Evolutionary conservation across 2,329 filamentous ascomycete genomes (phyloP).

Genomic region (Talaromyces piceae): DNA sequence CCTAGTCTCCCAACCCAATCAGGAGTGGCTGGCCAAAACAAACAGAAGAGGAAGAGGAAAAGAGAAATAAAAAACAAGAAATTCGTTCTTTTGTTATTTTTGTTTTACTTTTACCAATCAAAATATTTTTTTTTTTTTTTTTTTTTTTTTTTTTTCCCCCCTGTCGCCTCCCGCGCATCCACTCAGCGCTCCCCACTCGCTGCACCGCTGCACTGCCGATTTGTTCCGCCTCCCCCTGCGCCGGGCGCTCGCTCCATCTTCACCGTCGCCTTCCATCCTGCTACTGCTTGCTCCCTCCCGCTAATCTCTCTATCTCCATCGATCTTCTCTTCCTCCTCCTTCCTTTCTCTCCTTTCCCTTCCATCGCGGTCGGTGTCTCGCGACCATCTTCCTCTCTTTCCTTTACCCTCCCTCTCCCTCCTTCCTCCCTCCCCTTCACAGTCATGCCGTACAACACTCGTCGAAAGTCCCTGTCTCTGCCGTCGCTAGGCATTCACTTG

Average conservation of each 20-base stretch:
- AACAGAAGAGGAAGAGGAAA: no score
- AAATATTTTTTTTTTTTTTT: slow-evolving; percentile 11
- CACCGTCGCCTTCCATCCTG: background rate
- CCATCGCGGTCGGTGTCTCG: background rate
- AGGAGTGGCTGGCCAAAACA: slow-evolving; percentile 2
- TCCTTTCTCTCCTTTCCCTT: slow-evolving; percentile 10
- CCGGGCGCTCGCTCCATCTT: background rate
- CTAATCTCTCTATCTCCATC: no score
- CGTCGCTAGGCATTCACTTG: slow-evolving; percentile 85
- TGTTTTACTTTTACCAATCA: background rate
- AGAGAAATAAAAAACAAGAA: background rate
- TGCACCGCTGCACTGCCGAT: slow-evolving; percentile 5
- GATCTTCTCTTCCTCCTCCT: no score
- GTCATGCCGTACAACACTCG: slow-evolving; percentile 92
- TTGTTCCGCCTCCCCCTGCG: slow-evolving; percentile 10
- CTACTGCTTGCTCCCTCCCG: no score
- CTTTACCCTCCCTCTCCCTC: no score
- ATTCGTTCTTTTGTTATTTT: slow-evolving; percentile 6
- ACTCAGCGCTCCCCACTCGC: slow-evolving; percentile 6
- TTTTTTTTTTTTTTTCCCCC: slow-evolving; percentile 8
- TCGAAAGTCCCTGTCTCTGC: slow-evolving; percentile 88
- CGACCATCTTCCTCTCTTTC: background rate
- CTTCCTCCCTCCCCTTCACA: slow-evolving; percentile 8
- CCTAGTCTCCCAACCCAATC: background rate
- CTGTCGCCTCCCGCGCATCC: slow-evolving; percentile 9